These are phyloP conservation scores for Tubosaeta sp. DNA, from an alignment of 768 basidiomycete species.

Conservation along the genomic window DNA sequence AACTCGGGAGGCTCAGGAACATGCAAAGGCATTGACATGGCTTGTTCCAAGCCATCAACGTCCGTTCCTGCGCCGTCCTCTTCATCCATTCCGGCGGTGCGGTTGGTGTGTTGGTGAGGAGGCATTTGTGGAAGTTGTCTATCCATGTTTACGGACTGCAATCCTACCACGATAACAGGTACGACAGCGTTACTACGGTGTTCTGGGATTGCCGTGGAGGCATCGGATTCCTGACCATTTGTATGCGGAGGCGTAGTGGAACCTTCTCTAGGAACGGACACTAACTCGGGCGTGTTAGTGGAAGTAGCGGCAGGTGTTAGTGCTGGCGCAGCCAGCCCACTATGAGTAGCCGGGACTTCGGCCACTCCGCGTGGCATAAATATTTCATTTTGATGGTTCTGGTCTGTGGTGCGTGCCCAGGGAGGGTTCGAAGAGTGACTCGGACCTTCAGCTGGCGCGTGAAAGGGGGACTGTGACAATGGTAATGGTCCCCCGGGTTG, in stretches of 20 bases:
- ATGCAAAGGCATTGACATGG: constrained; percentile 24
- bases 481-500: constrained; percentile 17
- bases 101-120: constrained; percentile 15
- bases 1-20: constrained; percentile 25
- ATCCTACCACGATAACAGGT: constrained; percentile 79
- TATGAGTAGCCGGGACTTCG: constrained; percentile 15
- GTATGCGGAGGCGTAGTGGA: constrained; percentile 1
- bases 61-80: constrained; percentile 28
- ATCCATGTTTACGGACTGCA: constrained; percentile 65
- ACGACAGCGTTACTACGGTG: constrained; percentile 50
- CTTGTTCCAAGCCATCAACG: constrained; percentile 21
- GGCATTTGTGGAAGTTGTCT: constrained; percentile 27
- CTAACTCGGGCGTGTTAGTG: constrained; percentile 16
- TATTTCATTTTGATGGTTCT: constrained; percentile 20
- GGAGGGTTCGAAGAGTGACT: constrained; percentile 13
- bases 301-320: constrained; percentile 7
- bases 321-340: constrained; percentile 10
- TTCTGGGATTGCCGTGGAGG: constrained; percentile 18
- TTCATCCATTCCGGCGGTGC: constrained; percentile 12
- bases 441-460: constrained; percentile 17
- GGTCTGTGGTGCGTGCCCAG: constrained; percentile 14
- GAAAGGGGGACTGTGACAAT: constrained; percentile 25
- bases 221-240: constrained; percentile 14
- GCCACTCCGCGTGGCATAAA: constrained; percentile 10
- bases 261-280: constrained; percentile 9